Evolutionary conservation across 2,329 filamentous ascomycete species (phyloP).

Genomic region (Torrubiella hemipterigena): DNA sequence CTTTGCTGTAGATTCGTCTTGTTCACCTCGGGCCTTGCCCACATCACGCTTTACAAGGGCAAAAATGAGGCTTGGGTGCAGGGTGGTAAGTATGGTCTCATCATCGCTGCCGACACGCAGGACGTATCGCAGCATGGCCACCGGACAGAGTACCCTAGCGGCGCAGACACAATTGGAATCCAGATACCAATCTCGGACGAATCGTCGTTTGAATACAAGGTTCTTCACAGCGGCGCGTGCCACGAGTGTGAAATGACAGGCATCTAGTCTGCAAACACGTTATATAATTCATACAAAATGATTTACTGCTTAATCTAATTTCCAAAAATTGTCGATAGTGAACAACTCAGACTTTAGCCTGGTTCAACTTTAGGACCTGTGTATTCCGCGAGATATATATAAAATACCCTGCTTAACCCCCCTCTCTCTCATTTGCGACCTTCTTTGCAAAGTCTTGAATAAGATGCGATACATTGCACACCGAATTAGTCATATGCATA

Average conservation of each 20-base stretch:
- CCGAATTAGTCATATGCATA: too few species aligned
- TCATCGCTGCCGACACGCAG: constrained; percentile 27
- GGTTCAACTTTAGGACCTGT: too few species aligned
- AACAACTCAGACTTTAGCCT: too few species aligned
- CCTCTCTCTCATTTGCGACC: too few species aligned
- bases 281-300: too few species aligned
- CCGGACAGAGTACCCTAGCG: constrained; percentile 23
- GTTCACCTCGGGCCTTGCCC: constrained; percentile 22
- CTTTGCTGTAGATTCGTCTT: constrained; percentile 19
- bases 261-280: too few species aligned
- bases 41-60: constrained; percentile 25
- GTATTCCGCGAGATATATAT: too few species aligned
- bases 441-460: too few species aligned
- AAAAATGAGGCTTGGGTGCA: constrained; percentile 20
- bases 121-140: constrained; percentile 26
- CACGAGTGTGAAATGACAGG: constrained; percentile 1
- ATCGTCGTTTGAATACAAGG: constrained; percentile 1
- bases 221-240: constrained; percentile 3
- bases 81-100: constrained; percentile 25
- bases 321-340: too few species aligned
- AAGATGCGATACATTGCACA: too few species aligned
- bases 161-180: constrained; percentile 20
- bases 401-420: too few species aligned
- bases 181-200: constrained; percentile 7
- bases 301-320: too few species aligned